Percentiles rank a stretch among this genome's conserved stretches.
Conservation (phyloP, 805 yeast genomes). For the Pichia manshurica region DNA sequence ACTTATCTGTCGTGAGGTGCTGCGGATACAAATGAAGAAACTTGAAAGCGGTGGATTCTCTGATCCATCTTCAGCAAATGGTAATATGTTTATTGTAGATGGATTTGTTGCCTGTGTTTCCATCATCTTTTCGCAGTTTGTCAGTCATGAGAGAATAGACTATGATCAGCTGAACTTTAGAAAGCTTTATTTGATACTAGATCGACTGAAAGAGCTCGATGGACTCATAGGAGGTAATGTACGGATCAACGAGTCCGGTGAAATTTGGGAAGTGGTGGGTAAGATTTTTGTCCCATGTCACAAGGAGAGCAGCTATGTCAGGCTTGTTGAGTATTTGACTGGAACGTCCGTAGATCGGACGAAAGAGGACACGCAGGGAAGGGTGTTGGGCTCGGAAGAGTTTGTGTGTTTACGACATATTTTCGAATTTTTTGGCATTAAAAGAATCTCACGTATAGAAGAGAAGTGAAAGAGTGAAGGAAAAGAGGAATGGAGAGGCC, state of each 20-base stretch:
- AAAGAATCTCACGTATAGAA: neutral
- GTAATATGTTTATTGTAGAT: slow-evolving; percentile 16
- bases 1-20: neutral
- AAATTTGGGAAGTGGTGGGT: slow-evolving; percentile 11
- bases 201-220: slow-evolving; percentile 15
- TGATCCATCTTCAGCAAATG: too few species aligned
- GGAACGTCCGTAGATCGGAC: neutral
- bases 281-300: slow-evolving; percentile 11
- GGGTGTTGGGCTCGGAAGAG: neutral
- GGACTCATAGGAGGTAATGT: slow-evolving; percentile 7
- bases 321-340: slow-evolving; percentile 5
- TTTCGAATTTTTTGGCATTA: slow-evolving; percentile 2
- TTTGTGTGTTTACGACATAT: slow-evolving; percentile 3
- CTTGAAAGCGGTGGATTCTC: neutral
- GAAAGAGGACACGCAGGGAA: neutral
- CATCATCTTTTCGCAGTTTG: slow-evolving; percentile 19
- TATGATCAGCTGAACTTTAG: slow-evolving; percentile 16
- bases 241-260: slow-evolving; percentile 20
- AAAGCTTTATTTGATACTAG: slow-evolving; percentile 14
- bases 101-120: slow-evolving; percentile 24
- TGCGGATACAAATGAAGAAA: neutral
- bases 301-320: neutral
- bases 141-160: slow-evolving; percentile 7
- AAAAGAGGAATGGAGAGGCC: neutral
- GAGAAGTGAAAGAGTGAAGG: neutral